phyloP scores from a whole-genome alignment of 2,329 filamentous ascomycete species.

The Botrytis deweyae region DNA sequence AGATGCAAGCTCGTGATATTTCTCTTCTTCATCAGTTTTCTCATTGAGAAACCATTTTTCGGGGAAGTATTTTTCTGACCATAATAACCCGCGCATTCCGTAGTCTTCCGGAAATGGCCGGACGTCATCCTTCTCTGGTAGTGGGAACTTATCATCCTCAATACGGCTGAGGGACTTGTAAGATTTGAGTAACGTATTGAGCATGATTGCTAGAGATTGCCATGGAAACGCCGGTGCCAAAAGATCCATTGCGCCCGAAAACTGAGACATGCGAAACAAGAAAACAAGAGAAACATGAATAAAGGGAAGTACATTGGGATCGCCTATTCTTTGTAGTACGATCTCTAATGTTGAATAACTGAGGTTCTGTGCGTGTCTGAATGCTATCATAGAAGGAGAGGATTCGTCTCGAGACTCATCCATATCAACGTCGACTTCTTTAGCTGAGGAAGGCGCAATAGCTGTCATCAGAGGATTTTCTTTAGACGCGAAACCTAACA shows the following conservation, averaged over 20 bases:
- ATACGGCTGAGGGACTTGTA: slow-evolving; percentile 24
- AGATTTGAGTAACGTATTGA: slow-evolving; percentile 28
- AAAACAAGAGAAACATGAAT: slow-evolving; percentile 31
- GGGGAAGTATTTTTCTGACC: slow-evolving; percentile 30
- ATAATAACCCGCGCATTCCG: slow-evolving; percentile 30
- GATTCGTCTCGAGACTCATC: slow-evolving; percentile 14
- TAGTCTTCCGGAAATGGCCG: slow-evolving; percentile 33
- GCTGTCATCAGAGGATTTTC: slow-evolving; percentile 36
- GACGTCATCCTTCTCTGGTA: slow-evolving; percentile 31
- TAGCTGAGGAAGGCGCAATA: slow-evolving; percentile 21
- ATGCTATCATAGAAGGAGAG: slow-evolving; percentile 18
- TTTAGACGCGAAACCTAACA: slow-evolving; percentile 36
- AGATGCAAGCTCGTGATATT: slow-evolving; percentile 34
- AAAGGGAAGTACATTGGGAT: slow-evolving; percentile 31
- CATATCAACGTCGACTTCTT: slow-evolving; percentile 24
- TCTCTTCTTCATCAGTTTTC: slow-evolving; percentile 35
- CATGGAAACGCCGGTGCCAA: slow-evolving; percentile 30
- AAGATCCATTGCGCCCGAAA: slow-evolving; percentile 25
- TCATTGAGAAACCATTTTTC: slow-evolving; percentile 30
- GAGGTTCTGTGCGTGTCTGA: slow-evolving; percentile 26
- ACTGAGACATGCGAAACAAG: slow-evolving; percentile 26
- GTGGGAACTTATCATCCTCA: slow-evolving; percentile 25
- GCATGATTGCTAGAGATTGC: slow-evolving; percentile 23
- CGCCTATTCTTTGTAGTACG: slow-evolving; percentile 28
- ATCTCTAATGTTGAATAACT: slow-evolving; percentile 25